Evolutionary conservation across 352 stramenopile genomes (phyloP), one percentile per base, ranked within the genome.

Genomic region (Pythium dissotocum): DNA sequence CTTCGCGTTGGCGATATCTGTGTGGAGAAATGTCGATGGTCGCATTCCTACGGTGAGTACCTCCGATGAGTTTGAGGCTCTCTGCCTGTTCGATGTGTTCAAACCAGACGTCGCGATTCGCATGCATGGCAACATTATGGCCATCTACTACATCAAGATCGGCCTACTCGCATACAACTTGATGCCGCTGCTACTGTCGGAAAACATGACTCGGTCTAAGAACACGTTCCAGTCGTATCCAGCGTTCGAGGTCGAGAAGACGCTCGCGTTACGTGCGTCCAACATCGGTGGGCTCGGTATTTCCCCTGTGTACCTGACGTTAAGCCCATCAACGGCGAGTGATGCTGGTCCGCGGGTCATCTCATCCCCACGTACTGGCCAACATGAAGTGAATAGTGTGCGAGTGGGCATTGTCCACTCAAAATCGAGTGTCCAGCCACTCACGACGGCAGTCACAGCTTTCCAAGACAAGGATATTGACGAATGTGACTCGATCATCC

Each of bases 231-330:
- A 1, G 28, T 53, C 10, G 4, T 62, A 28, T 12, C 13, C 30
- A 30, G 60, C 16, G 0, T 62, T 48, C 30, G 38, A 65, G 2
- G 32, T 75, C 6, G 72, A 82, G 52, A 68, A 76, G 8, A 61
- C 70, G 1, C 24, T 82, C 0, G 75, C 69, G 0, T 16, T 80
- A 3, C 56, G 59, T 1, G 67, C 68, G 8, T 58, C 55, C 33
- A 71, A 77, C 48, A 62, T 77, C 24, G 75, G 71, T n/a, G 75
- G 71, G 6, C 58, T 78, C 0, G 71, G 75, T 0, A n/a, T 60
- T 1, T 70, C 56, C 10, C 6, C 24, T 0, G 57, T 70, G 10
- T 65, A 70, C 57, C 24, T 5, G 6, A 60, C 28, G 16, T 3
- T 56, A 1, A 2, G 4, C 13, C 7, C 14, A 5, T 1, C 21